Conservation (phyloP, 306 rosid species). For the Pyrus pyrifolia region DNA sequence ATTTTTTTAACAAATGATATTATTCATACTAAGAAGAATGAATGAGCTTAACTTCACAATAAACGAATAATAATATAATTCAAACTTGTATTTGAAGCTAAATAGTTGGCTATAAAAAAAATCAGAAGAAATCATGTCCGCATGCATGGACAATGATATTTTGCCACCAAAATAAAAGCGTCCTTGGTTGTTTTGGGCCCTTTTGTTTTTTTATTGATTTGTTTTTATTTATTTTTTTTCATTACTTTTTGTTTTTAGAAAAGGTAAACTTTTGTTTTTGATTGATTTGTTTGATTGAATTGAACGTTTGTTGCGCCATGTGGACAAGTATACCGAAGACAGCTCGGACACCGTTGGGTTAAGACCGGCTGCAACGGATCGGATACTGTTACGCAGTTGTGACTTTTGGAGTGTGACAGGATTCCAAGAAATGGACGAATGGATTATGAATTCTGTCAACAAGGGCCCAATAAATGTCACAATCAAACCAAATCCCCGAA, state of each 20-base stretch:
- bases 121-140: too few relatives aligned
- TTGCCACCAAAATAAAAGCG: too few relatives aligned
- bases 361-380: neutral
- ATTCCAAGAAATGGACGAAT: neutral
- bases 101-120: too few relatives aligned
- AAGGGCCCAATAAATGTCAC: neutral
- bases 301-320: conserved; percentile 8
- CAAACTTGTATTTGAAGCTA: rapidly evolving
- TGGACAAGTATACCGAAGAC: too few relatives aligned
- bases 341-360: neutral
- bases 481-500: neutral
- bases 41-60: too few relatives aligned
- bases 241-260: neutral
- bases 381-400: neutral
- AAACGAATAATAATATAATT: rapidly evolving
- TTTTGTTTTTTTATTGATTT: neutral
- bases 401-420: neutral
- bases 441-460: neutral
- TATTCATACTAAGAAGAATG: too few relatives aligned
- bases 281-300: neutral
- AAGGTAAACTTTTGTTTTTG: too few relatives aligned
- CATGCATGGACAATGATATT: too few relatives aligned
- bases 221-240: neutral
- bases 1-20: too few relatives aligned
- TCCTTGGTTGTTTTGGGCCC: too few relatives aligned